phyloP scores from a whole-genome alignment of 78 protist species.

The Dictyostelium capitatum region DNA sequence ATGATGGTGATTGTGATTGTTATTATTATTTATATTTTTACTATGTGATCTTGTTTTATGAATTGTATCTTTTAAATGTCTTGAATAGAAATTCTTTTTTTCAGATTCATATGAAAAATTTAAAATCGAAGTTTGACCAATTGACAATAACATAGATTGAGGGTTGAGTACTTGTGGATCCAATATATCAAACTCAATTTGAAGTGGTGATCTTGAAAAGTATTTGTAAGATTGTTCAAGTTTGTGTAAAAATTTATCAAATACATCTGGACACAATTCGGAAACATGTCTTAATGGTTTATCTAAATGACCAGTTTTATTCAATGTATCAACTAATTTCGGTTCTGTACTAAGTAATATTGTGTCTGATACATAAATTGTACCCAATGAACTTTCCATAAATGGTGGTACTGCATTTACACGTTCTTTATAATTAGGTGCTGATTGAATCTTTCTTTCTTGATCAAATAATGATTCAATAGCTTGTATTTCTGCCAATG shows the following conservation, averaged over 20 bases:
- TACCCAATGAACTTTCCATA: conserved; percentile 43
- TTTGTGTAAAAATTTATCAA: conserved; percentile 50
- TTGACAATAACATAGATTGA: conserved; percentile 30
- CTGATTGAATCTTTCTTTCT: conserved; percentile 22
- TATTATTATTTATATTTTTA: background rate
- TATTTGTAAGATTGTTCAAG: conserved; percentile 45
- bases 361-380: conserved; percentile 1
- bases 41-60: background rate
- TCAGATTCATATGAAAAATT: conserved; percentile 27
- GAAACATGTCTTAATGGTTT: conserved; percentile 31
- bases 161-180: conserved; percentile 43
- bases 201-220: conserved; percentile 55
- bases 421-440: background rate
- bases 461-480: conserved; percentile 25
- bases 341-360: conserved; percentile 11
- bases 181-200: conserved; percentile 69
- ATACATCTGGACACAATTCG: conserved; percentile 40
- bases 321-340: conserved; percentile 32
- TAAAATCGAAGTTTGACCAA: conserved; percentile 69
- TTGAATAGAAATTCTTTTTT: background rate
- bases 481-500: background rate
- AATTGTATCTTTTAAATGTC: conserved; percentile 20
- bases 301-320: conserved; percentile 64
- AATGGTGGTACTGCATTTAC: background rate
- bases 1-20: too few relatives aligned